A percentile compares a stretch with the other conserved stretches of the same genome.
Conservation (phyloP, 352 stramenopile species). For the Poterioochromonas sp. region DNA sequence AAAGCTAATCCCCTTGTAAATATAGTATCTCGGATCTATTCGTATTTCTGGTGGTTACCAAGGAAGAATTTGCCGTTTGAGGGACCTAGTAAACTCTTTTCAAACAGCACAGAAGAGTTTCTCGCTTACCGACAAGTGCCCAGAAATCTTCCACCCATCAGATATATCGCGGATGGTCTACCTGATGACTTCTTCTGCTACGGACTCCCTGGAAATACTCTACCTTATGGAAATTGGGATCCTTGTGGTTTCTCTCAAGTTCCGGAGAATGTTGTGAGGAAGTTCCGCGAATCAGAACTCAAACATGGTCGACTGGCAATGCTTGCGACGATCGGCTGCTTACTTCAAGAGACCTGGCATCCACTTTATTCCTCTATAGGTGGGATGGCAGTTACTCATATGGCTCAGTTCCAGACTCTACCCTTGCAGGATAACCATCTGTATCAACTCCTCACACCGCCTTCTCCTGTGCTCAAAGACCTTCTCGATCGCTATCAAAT, state of each 20-base stretch:
- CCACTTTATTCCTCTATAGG: neutral
- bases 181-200: neutral
- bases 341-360: neutral
- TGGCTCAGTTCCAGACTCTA: neutral
- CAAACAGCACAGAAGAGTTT: neutral
- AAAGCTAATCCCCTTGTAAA: too few species aligned
- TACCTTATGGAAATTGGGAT: neutral
- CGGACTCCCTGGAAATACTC: neutral
- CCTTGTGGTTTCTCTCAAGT: neutral
- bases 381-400: neutral
- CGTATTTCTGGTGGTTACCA: neutral
- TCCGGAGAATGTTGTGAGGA: neutral
- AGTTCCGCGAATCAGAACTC: slow-evolving; percentile 41
- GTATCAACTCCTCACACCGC: neutral
- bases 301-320: slow-evolving; percentile 59
- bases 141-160: neutral
- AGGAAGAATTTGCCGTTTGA: neutral
- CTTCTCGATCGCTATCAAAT: too few species aligned
- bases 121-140: neutral
- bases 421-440: neutral
- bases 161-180: neutral
- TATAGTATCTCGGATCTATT: too few species aligned
- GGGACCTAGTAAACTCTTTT: neutral
- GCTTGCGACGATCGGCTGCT: slow-evolving; percentile 54
- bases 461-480: too few species aligned